A percentile compares a stretch with the other conserved stretches of the same genome.
These are phyloP conservation scores for Selenicereus undatus DNA, from an alignment of 148 eudicot genomes.

Conservation along the genomic window DNA sequence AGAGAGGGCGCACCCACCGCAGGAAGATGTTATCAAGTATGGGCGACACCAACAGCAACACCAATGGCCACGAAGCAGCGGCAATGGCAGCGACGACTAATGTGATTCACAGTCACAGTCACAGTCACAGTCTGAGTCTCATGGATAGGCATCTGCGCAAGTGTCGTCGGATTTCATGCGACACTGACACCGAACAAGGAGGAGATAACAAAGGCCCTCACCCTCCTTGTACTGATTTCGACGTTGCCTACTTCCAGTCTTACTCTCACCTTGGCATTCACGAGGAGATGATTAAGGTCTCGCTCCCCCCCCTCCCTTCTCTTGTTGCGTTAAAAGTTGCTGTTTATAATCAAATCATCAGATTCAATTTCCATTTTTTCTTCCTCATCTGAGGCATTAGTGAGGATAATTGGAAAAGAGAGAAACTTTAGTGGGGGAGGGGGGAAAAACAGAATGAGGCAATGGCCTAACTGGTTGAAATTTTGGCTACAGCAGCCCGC, in stretches of 20 bases:
- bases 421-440: not conserved
- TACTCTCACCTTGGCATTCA: constrained; percentile 95
- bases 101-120: not conserved
- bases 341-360: not conserved
- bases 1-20: no score
- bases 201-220: constrained; percentile 13
- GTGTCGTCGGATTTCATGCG: constrained; percentile 26
- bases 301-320: not conserved
- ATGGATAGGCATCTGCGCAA: constrained; percentile 20
- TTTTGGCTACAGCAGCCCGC: not conserved
- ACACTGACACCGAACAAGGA: constrained; percentile 5
- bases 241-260: constrained; percentile 89
- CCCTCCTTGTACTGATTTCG: constrained; percentile 83
- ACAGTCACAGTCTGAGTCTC: not conserved
- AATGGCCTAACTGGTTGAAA: not conserved
- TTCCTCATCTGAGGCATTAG: not conserved
- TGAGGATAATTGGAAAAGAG: not conserved
- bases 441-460: not conserved
- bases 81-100: constrained; percentile 10
- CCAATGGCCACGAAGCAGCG: constrained; percentile 27
- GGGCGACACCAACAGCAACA: constrained; percentile 14
- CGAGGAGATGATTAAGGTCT: constrained; percentile 96
- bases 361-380: not conserved
- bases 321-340: not conserved
- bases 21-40: constrained; percentile 24